phyloP scores from a whole-genome alignment of 2,329 filamentous ascomycete genomes.

The Alternaria arbusti region DNA sequence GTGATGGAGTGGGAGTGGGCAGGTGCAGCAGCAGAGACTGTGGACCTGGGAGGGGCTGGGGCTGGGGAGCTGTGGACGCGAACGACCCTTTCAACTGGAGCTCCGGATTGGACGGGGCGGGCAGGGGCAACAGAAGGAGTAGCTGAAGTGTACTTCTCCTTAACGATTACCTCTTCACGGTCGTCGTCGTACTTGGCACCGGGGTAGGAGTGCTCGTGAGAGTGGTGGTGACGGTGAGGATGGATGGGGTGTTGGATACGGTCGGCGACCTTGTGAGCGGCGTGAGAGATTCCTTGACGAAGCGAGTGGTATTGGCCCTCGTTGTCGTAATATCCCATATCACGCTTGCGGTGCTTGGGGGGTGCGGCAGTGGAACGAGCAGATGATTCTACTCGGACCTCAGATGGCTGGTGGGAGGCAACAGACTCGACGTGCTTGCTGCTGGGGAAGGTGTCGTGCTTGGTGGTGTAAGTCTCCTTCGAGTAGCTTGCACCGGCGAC shows the following conservation, averaged over 20 bases:
- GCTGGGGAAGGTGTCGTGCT: slow-evolving; percentile 49
- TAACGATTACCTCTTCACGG: slow-evolving; percentile 57
- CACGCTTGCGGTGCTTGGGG: slow-evolving; percentile 59
- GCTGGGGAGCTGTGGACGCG: slow-evolving; percentile 54
- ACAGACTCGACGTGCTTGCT: slow-evolving; percentile 43
- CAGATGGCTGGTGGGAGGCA: slow-evolving; percentile 49
- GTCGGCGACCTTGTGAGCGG: slow-evolving; percentile 59
- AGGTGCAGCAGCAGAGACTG: slow-evolving; percentile 68
- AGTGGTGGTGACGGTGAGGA: slow-evolving; percentile 59
- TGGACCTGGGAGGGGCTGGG: slow-evolving; percentile 21
- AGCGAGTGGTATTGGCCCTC: slow-evolving; percentile 77
- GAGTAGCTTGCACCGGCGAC: slow-evolving; percentile 54
- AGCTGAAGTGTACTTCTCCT: slow-evolving; percentile 52
- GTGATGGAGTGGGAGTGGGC: slow-evolving; percentile 68
- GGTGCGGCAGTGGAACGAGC: slow-evolving; percentile 60
- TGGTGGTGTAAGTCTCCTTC: slow-evolving; percentile 50
- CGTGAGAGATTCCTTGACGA: slow-evolving; percentile 72
- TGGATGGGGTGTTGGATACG: slow-evolving; percentile 69
- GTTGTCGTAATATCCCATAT: slow-evolving; percentile 83
- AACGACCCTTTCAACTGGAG: slow-evolving; percentile 41
- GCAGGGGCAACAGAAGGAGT: slow-evolving; percentile 36
- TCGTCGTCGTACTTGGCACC: slow-evolving; percentile 42
- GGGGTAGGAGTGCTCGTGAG: slow-evolving; percentile 44
- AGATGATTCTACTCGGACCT: slow-evolving; percentile 59
- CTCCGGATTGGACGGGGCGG: slow-evolving; percentile 47